Evolutionary conservation across 129 eudicot genomes (phyloP), one percentile per base, ranked within the genome.

Genomic region (Heracleum sosnowskyi): DNA sequence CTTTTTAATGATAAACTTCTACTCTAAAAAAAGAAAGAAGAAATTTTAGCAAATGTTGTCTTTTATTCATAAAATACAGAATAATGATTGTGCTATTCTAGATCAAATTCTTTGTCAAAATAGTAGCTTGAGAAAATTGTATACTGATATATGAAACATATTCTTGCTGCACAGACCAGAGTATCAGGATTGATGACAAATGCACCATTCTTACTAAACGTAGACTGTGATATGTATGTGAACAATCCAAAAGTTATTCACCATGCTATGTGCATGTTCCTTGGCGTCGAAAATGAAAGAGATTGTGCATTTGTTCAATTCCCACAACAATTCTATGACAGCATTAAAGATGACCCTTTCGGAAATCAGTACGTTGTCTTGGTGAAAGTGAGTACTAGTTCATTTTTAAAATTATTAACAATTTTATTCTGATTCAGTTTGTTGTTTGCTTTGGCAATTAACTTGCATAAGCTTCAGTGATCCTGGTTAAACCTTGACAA

Each of bases 151-250:
- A 18, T 73, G 69, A 31, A 12, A 66, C 24, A 18, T 66, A 1
- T 66, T 66, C 39, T 29, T 31, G 39, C 39, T 33, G 72, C 9
- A 16, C 87, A 92, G 97, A 78, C 85, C 0, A 77, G 96, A 86
- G 92, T 92, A 24, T 92, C 97, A 1, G 97, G 89, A 69, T 46
- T 92, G 68, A 90, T 88, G 86, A 92, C 92, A 80, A 92, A 92
- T 82, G 90, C 97, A 15, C 89, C 96, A 4, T 74, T 83, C 83
- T 81, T 89, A 81, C 40, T 92, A 51, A 86, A 85, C 74, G 84
- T 92, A 40, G 96, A 92, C 72, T 92, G 97, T 46, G 97, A 92
- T 82, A 92, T 92, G 97, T 83, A 81, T 69, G 93, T 84, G 33
- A 88, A 90, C 68, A 90, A 92, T 83, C 92, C 97, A 16, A 72